Percentiles rank a stretch among this genome's conserved stretches.
phyloP scores from a whole-genome alignment of 2,329 filamentous ascomycete species.

The Bipolaris zeicola region DNA sequence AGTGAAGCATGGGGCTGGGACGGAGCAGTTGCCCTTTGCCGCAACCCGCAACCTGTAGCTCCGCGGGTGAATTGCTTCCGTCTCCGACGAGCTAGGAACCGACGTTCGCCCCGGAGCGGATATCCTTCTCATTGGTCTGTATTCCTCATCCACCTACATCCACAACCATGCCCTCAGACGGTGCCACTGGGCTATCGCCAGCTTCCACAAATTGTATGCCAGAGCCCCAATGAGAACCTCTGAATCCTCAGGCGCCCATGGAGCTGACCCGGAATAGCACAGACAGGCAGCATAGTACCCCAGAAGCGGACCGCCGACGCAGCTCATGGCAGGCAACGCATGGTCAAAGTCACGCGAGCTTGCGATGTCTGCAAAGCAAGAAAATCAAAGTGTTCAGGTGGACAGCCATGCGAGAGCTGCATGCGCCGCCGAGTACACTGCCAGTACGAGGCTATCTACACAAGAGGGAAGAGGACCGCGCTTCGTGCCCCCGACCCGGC shows the following conservation, averaged over 20 bases:
- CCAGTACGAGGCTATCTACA: slow-evolving; percentile 34
- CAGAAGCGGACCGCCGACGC: slow-evolving; percentile 18
- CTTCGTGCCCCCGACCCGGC: slow-evolving; percentile 14
- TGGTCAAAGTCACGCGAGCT: slow-evolving; percentile 36
- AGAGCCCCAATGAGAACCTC: neutral
- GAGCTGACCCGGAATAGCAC: neutral
- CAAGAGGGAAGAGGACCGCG: slow-evolving; percentile 31
- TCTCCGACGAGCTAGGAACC: neutral
- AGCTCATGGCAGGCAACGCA: slow-evolving; percentile 9
- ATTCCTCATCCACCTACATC: neutral
- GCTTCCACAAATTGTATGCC: neutral
- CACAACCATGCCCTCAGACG: neutral
- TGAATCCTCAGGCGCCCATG: neutral
- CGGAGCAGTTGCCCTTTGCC: neutral
- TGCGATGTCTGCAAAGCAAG: slow-evolving; percentile 41
- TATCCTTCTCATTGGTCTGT: neutral
- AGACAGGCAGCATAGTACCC: slow-evolving; percentile 10
- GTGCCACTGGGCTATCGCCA: neutral
- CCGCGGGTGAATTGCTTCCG: neutral
- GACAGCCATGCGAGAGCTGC: slow-evolving; percentile 35
- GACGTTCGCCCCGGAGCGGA: neutral
- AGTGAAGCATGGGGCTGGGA: neutral
- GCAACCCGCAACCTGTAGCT: neutral
- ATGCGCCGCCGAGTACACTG: slow-evolving; percentile 22
- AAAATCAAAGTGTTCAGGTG: slow-evolving; percentile 39